Conservation (phyloP, 2,329 filamentous ascomycete genomes). For the Xylariaceae sp. region DNA sequence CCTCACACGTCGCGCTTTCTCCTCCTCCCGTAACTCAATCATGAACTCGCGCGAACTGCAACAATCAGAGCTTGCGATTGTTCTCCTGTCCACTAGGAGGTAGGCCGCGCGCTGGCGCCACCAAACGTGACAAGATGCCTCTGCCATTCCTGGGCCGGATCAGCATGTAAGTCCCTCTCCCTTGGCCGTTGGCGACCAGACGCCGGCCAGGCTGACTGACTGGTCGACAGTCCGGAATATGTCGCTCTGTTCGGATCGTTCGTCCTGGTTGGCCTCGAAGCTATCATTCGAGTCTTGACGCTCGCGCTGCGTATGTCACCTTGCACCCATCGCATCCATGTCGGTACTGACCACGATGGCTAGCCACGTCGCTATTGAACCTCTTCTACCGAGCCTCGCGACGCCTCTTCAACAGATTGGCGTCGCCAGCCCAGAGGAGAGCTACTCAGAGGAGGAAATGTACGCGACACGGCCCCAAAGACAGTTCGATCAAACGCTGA, state of each 20-base stretch:
- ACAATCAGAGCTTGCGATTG: no score
- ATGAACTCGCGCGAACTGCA: no score
- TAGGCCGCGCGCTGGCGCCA: no score
- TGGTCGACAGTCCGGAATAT: conserved; percentile 64
- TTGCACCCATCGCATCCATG: conserved; percentile 1
- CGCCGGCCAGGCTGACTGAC: conserved; percentile 9
- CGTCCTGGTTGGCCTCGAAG: conserved; percentile 73
- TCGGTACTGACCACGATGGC: conserved; percentile 9
- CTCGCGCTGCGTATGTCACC: conserved; percentile 67
- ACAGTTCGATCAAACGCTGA: conserved; percentile 45
- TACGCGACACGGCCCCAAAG: conserved; percentile 23
- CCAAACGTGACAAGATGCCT: conserved; percentile 22
- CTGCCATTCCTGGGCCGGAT: conserved; percentile 34
- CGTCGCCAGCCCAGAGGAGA: conserved; percentile 60
- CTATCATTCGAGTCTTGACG: conserved; percentile 75
- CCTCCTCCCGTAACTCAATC: no score
- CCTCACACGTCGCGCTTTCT: no score
- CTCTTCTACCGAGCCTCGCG: conserved; percentile 80
- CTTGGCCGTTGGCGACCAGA: conserved; percentile 2
- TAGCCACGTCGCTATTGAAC: conserved; percentile 70
- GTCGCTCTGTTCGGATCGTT: conserved; percentile 79
- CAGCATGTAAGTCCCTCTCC: conserved; percentile 25
- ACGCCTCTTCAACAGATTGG: conserved; percentile 71
- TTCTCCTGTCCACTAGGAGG: no score
- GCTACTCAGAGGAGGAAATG: conserved; percentile 61